A percentile compares a stretch with the other conserved stretches of the same genome.
Evolutionary conservation across 2,329 filamentous ascomycete species (phyloP).

Genomic region (Rhytidhysteron rufulum): DNA sequence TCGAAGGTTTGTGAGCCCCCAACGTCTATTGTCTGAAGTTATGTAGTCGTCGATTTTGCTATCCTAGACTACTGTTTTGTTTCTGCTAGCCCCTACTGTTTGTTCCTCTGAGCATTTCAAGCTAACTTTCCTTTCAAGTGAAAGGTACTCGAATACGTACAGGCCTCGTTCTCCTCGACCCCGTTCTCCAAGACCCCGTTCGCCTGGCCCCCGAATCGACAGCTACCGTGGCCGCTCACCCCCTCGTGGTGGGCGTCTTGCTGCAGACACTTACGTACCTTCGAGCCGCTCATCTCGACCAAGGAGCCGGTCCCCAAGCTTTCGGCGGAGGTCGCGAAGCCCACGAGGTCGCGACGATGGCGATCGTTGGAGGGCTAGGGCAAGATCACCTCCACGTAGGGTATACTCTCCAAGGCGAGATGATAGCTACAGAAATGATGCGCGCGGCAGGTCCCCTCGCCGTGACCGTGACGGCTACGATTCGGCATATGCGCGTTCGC

Average conservation of each 20-base stretch:
- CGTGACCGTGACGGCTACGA: slow-evolving; percentile 36
- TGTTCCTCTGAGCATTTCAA: too few relatives aligned
- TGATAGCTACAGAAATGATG: slow-evolving; percentile 32
- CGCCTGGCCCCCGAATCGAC: slow-evolving; percentile 30
- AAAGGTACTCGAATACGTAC: slow-evolving; percentile 36
- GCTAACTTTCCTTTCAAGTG: slow-evolving; percentile 23
- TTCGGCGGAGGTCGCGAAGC: slow-evolving; percentile 38
- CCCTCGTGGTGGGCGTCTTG: slow-evolving; percentile 30
- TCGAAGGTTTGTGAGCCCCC: slow-evolving; percentile 38
- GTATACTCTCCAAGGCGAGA: slow-evolving; percentile 37
- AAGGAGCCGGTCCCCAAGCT: slow-evolving; percentile 36
- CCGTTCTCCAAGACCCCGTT: slow-evolving; percentile 34
- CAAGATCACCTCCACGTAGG: slow-evolving; percentile 48
- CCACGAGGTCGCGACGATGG: slow-evolving; percentile 30
- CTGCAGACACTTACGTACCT: slow-evolving; percentile 40
- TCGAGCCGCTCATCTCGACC: slow-evolving; percentile 31
- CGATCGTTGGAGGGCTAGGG: slow-evolving; percentile 42
- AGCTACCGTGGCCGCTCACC: slow-evolving; percentile 37
- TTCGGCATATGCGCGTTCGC: slow-evolving; percentile 36
- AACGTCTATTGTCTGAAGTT: too few relatives aligned
- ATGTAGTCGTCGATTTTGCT: too few relatives aligned
- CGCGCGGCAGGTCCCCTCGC: slow-evolving; percentile 36
- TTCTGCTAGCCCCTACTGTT: too few relatives aligned
- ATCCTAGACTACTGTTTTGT: too few relatives aligned
- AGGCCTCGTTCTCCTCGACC: slow-evolving; percentile 32